Evolutionary conservation across 768 basidiomycete species (phyloP).

Genomic region (Kwoniella bestiolae): DNA sequence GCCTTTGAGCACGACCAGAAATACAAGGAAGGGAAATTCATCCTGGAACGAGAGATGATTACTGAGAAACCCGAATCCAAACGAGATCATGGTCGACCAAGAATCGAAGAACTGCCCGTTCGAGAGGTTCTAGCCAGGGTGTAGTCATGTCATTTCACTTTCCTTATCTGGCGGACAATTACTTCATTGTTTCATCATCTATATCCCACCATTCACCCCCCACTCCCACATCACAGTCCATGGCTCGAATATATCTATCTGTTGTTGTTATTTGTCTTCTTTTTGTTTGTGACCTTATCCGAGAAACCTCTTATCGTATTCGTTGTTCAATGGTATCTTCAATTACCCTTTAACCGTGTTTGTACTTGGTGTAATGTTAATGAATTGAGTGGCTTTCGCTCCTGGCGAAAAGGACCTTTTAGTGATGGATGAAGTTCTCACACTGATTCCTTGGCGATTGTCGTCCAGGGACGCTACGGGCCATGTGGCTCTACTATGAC

Average conservation of each 20-base stretch:
- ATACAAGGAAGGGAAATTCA: slow-evolving; percentile 98
- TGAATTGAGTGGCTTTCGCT: neutral
- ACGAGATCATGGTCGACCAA: slow-evolving; percentile 23
- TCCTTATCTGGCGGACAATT: neutral
- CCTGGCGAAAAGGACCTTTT: neutral
- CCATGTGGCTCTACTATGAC: neutral
- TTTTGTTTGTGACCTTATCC: neutral
- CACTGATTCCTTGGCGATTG: neutral
- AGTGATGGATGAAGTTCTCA: no score
- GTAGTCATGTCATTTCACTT: neutral
- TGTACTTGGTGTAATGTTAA: neutral
- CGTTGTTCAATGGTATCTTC: slow-evolving; percentile 1
- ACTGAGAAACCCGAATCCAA: slow-evolving; percentile 43
- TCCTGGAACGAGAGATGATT: slow-evolving; percentile 74
- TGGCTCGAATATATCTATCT: neutral
- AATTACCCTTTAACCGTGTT: neutral
- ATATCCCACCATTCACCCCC: neutral
- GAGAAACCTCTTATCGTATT: neutral
- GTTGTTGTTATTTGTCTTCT: slow-evolving; percentile 6
- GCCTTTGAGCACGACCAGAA: slow-evolving; percentile 89
- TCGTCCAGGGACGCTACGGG: neutral
- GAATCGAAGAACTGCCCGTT: slow-evolving; percentile 41
- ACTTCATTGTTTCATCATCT: no score
- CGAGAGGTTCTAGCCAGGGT: slow-evolving; percentile 32
- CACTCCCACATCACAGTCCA: neutral